Conservation (phyloP, 257 asterid species). For the Mitragyna speciosa region DNA sequence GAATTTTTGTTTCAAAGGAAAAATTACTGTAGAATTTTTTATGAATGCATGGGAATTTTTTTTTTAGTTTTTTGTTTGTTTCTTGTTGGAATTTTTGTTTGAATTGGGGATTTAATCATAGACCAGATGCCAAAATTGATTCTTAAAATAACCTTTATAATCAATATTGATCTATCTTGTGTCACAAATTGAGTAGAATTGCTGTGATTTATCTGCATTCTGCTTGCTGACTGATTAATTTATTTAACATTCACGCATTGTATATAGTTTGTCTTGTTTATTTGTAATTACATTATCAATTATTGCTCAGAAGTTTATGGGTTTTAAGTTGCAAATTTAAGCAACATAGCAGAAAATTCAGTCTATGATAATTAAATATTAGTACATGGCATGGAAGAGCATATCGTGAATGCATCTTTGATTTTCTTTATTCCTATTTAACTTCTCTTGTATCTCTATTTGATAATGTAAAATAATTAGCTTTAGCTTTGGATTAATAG, state of each 20-base stretch:
- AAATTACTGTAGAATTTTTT: too few species aligned
- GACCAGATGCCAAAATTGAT: not conserved
- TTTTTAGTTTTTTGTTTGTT: not conserved
- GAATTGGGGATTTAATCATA: not conserved
- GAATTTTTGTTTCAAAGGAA: too few species aligned
- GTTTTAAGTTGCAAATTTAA: not conserved
- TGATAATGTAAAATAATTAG: too few species aligned
- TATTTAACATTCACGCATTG: not conserved
- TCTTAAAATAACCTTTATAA: not conserved
- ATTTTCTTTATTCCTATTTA: too few species aligned
- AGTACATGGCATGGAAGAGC: not conserved
- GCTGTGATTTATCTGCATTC: not conserved
- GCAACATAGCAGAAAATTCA: not conserved
- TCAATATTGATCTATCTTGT: not conserved
- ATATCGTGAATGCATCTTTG: too few species aligned
- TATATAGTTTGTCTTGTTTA: not conserved
- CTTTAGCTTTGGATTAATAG: too few species aligned
- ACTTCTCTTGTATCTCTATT: too few species aligned
- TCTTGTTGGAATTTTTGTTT: not conserved
- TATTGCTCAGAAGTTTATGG: not conserved
- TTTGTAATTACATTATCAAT: not conserved
- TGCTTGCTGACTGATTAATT: not conserved
- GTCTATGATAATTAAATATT: not conserved
- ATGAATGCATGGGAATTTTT: not conserved
- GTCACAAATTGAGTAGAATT: not conserved